Conservation (phyloP, 2,329 filamentous ascomycete species). For the Lecanoromycetidae sp. region DNA sequence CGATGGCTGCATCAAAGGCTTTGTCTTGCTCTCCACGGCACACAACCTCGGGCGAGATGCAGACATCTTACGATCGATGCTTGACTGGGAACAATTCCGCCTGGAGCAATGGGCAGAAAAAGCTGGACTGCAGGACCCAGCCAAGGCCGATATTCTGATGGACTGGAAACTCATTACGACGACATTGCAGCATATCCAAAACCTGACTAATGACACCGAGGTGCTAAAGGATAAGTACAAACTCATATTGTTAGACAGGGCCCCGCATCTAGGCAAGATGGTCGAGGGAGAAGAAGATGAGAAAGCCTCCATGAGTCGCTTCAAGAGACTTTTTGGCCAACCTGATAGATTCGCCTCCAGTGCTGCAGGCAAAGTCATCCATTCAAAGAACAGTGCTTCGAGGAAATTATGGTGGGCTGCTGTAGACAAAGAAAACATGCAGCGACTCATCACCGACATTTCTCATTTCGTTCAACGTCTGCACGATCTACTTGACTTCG, state of each 20-base stretch:
- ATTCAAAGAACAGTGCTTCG: slow-evolving; percentile 14
- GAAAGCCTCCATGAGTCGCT: slow-evolving; percentile 3
- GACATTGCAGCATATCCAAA: slow-evolving; percentile 15
- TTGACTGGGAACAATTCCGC: slow-evolving; percentile 15
- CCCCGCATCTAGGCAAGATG: slow-evolving; percentile 3
- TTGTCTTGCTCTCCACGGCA: slow-evolving; percentile 13
- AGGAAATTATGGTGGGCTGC: slow-evolving; percentile 20
- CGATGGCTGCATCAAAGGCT: slow-evolving; percentile 15
- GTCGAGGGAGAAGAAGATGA: slow-evolving; percentile 6
- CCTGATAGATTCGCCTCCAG: slow-evolving; percentile 7
- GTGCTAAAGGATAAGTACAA: slow-evolving; percentile 19
- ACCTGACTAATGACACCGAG: slow-evolving; percentile 13
- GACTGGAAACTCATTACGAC: slow-evolving; percentile 18
- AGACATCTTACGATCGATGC: slow-evolving; percentile 9
- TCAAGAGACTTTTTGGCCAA: slow-evolving; percentile 13
- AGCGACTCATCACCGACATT: slow-evolving; percentile 17
- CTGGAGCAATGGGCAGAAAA: slow-evolving; percentile 14
- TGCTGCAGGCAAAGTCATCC: slow-evolving; percentile 16
- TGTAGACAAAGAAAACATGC: slow-evolving; percentile 17
- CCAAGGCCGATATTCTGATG: slow-evolving; percentile 15
- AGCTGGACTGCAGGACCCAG: slow-evolving; percentile 10
- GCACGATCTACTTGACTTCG: slow-evolving; percentile 15
- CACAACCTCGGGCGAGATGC: slow-evolving; percentile 12
- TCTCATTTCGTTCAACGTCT: slow-evolving; percentile 15
- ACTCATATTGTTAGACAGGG: slow-evolving; percentile 14